Base-by-base conservation (phyloP, 108 stramenopile genomes). In the Skeletonema menzelii region DNA sequence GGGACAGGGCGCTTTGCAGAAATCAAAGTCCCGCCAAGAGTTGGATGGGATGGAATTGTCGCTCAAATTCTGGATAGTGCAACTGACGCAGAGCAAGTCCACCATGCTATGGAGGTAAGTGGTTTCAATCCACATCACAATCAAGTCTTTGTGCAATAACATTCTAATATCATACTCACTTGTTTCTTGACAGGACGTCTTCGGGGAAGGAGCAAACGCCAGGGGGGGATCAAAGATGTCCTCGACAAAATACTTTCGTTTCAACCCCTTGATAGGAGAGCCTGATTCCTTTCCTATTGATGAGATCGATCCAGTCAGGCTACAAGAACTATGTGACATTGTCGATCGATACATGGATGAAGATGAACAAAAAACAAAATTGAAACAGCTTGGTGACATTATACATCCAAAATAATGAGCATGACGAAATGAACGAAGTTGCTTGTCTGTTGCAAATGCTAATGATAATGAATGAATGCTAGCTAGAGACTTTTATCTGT, bases 11-110 rank as follows among this genome's bases (percentile, higher is more conserved):
- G 62, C 13, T 95, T 95, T 63, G 46, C 67, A 30, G 93, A 95
- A 67, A 61, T 71, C 47, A 95, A 92, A 65, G 85, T 82, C 55
- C 76, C 80, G 14, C 93, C 93, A 6, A 72, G 86, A 4, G 86
- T 95, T 68, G 93, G 93, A 55, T 95, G 93, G 93, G 93, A 95
- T 67, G 93, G 90, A 8, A 90, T 95, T 59, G 90, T 95, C 67
- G 87, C 85, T 63, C 93, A 95, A 66, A 95, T 95, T 64, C 84
- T 95, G 2, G 87, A 91, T 37, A 88, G 86, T 58, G 93, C 93
- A 22, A 85, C 84, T 12, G 93, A 95, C 64, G 73, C 83, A n/a
- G 93, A 94, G 69, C 69, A 69, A 70, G 69, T 75, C 27, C 78
- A 79, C 32, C 78, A 79, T 42, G 68, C 75, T n/a, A 40, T 79